Evolutionary conservation across 768 basidiomycete genomes (phyloP), one percentile per base, ranked within the genome.

Genomic region (Strobilomyces dryophilus): DNA sequence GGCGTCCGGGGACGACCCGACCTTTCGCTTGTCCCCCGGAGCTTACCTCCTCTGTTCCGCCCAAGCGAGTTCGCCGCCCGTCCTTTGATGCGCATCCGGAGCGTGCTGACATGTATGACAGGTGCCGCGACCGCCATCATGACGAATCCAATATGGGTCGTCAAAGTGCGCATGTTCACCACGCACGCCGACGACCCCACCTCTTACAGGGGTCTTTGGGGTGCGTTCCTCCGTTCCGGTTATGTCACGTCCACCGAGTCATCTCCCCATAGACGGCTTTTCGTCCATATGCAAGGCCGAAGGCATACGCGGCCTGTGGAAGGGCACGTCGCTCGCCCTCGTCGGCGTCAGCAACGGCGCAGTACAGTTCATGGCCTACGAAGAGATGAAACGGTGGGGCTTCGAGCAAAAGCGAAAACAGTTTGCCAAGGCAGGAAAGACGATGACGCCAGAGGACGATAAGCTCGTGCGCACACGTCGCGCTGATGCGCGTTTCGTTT

Each of bases 111-210:
- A 36, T 39, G 48, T 35, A 29, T 51, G 17, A 52, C 36, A 98
- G 95, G 95, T 74, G 90, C 95, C 12, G 84, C 84, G 17, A 97
- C 95, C 4, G 94, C 97, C 1, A 74, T 98, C 63, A 79, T 97
- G 66, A 99, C 95, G 8, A 98, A 99, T 69, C 97, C 95, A 0
- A 83, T 98, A 61, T 98, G 95, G 95, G 89, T 98, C 14, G 89
- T 98, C 51, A 90, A 95, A 74, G 95, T 97, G 9, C 84, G 97
- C 54, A 94, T 98, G 85, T 99, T 97, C 66, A 92, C 94, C 1
- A 87, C 93, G 1, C 74, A 73, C 10, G 69, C 79, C 27, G 77
- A 80, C 51, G 81, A 85, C 39, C 83, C 88, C 9, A 74, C 68
- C 3, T 84, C 92, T 1, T 98, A 98, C 69, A 81, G 83, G 17